A percentile compares a stretch with the other conserved stretches of the same genome.
These are phyloP conservation scores for Lumnitzera littorea DNA, from an alignment of 345 rosid species.

Conservation along the genomic window DNA sequence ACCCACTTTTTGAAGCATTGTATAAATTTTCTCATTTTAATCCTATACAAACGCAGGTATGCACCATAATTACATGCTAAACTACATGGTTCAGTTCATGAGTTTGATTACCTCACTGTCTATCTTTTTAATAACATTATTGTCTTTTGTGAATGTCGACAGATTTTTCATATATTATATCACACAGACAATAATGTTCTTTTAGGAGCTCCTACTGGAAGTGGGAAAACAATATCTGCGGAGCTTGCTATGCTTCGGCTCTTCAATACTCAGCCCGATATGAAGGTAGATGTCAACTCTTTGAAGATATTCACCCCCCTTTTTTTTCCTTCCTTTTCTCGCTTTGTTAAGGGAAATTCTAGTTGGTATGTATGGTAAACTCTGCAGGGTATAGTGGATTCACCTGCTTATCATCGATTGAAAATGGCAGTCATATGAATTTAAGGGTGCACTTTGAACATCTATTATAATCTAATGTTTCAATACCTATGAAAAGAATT, in stretches of 20 bases:
- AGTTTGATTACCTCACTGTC: neutral
- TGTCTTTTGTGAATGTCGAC: conserved; percentile 16
- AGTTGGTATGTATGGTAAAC: too few relatives aligned
- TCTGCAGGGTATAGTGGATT: too few relatives aligned
- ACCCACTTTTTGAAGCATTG: conserved; percentile 51
- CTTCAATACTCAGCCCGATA: conserved; percentile 88
- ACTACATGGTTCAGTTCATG: conserved; percentile 3
- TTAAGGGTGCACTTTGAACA: too few relatives aligned
- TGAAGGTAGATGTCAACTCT: conserved; percentile 51
- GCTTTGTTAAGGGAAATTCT: neutral
- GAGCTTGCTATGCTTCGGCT: conserved; percentile 97
- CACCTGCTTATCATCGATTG: too few relatives aligned
- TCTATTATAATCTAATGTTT: too few relatives aligned
- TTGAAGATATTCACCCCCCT: neutral
- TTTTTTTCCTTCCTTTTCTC: neutral
- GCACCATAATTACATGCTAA: neutral
- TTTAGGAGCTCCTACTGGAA: conserved; percentile 97
- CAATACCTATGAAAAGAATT: too few relatives aligned
- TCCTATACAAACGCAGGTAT: conserved; percentile 97
- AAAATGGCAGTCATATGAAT: too few relatives aligned
- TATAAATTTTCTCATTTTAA: conserved; percentile 95
- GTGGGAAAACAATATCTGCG: conserved; percentile 97
- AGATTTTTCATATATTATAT: conserved; percentile 83
- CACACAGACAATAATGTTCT: conserved; percentile 90
- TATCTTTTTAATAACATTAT: neutral